Evolutionary conservation across 495 filamentous ascomycete species (phyloP), one percentile per base, ranked within the genome.

Genomic region (Podospora didyma): DNA sequence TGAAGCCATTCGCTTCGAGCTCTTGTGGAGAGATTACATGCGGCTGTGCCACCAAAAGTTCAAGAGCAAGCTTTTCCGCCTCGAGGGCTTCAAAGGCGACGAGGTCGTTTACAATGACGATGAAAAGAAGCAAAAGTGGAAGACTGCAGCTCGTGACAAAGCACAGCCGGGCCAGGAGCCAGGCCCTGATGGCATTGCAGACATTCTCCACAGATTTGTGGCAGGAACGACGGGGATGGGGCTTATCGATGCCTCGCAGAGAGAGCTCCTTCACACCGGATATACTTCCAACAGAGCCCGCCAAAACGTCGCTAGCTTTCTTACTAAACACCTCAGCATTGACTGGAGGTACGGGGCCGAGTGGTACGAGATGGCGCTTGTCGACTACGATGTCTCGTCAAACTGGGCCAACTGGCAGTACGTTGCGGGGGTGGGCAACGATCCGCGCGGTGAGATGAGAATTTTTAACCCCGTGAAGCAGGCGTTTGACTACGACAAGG

Each of bases 361-460:
- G 66, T 91, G 86, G 86, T 90, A 89, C 65, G 88, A 90, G 65
- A 78, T 75, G 58, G 63, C 84, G 54, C 77, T 90, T 11, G 73
- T 83, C 28, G 88, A 90, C 63, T 89, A 90, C 65, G 88, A 91
- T 59, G 73, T 87, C 11, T 79, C 78, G 34, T 84, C 75, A 46
- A 90, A 90, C 64, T 91, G 86, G 86, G 83, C 83, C 37, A 89
- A 89, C 62, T 91, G 86, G 88, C 86, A 89, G 69, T 89, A 90
- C 60, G 79, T 82, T 7, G 77, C 86, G 0, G 87, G 88, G 7
- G 86, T 90, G 0, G 88, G 88, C 20, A 90, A 89, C 64, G 87
- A 89, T 62, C 88, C 87, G 1, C 65, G 84, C 28, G 79, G 82
- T 31, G 78, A 85, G 37, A 75, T 77, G 0, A 70, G 86, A 39